Percentiles rank a stretch among this genome's conserved stretches.
Evolutionary conservation across 768 basidiomycete genomes (phyloP).

Genomic region (Auriscalpium vulgare): DNA sequence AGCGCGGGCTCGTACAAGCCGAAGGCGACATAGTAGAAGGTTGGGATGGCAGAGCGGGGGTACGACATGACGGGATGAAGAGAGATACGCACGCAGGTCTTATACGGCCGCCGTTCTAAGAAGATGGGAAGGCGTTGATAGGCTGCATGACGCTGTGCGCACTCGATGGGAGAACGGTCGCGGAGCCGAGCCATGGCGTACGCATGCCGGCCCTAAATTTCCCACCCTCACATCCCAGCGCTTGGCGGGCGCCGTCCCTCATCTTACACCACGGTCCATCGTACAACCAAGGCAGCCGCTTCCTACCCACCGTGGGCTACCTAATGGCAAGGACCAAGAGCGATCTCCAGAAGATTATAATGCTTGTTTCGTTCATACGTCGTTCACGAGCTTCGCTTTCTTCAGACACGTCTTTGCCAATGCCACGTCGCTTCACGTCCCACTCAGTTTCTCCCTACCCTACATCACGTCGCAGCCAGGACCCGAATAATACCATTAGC

Average conservation of each 20-base stretch:
- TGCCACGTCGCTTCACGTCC: neutral
- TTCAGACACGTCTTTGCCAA: constrained; percentile 27
- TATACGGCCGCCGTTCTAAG: constrained; percentile 8
- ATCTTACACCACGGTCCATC: constrained; percentile 52
- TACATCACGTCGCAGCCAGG: no score
- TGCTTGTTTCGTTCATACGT: constrained; percentile 36
- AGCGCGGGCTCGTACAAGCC: constrained; percentile 68
- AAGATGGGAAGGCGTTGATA: neutral
- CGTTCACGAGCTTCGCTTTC: constrained; percentile 39
- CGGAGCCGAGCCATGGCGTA: no score
- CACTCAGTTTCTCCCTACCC: neutral
- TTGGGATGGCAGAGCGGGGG: constrained; percentile 56
- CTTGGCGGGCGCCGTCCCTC: constrained; percentile 9
- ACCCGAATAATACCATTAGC: no score
- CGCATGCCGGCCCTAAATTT: constrained; percentile 20
- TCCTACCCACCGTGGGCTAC: constrained; percentile 37
- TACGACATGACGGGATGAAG: constrained; percentile 28
- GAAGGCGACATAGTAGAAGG: constrained; percentile 67
- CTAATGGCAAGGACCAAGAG: constrained; percentile 81
- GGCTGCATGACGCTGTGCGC: neutral
- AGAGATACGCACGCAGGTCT: neutral
- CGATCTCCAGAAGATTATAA: constrained; percentile 56
- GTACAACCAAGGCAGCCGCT: constrained; percentile 61
- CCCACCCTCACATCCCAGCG: neutral
- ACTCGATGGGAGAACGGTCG: no score